Evolutionary conservation across 495 filamentous ascomycete genomes (phyloP).

Genomic region (Achaetomiella virescens): DNA sequence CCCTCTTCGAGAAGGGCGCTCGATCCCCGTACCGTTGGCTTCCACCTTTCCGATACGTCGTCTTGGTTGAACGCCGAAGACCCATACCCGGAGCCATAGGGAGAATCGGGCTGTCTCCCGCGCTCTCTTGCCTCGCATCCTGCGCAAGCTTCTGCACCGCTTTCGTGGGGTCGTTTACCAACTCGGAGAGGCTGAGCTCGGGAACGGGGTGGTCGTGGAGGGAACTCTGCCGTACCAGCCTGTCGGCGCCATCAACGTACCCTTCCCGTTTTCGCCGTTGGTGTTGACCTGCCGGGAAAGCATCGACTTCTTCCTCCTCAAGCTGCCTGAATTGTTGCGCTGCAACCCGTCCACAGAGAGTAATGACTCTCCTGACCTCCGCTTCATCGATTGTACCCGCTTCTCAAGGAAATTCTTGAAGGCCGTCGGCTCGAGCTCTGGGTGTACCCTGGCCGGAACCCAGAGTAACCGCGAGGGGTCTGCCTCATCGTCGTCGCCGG

Average conservation of each 20-base stretch:
- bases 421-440: conserved; percentile 90
- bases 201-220: conserved; percentile 43
- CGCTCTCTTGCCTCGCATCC: conserved; percentile 32
- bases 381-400: conserved; percentile 78
- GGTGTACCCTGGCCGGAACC: conserved; percentile 92
- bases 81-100: conserved; percentile 68
- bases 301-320: conserved; percentile 92
- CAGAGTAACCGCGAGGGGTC: conserved; percentile 87
- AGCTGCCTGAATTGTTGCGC: conserved; percentile 53
- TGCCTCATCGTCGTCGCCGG: conserved; percentile 72
- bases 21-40: conserved; percentile 49
- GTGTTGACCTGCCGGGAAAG: conserved; percentile 85
- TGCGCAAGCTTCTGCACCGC: conserved; percentile 60
- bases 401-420: conserved; percentile 97
- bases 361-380: conserved; percentile 67
- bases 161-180: conserved; percentile 75
- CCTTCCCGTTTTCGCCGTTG: conserved; percentile 54
- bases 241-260: conserved; percentile 84
- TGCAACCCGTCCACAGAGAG: conserved; percentile 62
- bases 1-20: conserved; percentile 65
- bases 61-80: conserved; percentile 82
- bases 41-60: conserved; percentile 78
- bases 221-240: conserved; percentile 70
- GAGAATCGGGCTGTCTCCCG: conserved; percentile 77
- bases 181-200: conserved; percentile 61